Conservation (phyloP, 1,139 yeast genomes). For the Candida tropicalis region DNA sequence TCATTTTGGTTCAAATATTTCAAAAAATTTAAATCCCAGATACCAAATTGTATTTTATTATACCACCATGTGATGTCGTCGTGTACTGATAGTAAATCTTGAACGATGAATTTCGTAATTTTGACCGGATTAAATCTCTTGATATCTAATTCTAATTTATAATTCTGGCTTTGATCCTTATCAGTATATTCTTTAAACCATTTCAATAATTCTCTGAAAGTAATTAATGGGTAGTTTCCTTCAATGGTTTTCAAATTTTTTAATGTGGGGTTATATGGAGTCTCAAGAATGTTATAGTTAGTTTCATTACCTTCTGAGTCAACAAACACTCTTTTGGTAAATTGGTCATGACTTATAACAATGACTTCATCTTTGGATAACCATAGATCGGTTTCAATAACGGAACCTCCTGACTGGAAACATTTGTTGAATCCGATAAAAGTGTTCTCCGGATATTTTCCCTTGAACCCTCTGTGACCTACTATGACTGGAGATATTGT, state of each 20-base stretch:
- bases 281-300: conserved; percentile 42
- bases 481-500: conserved; percentile 31
- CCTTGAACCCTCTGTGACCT: conserved; percentile 59
- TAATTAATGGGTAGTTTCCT: conserved; percentile 62
- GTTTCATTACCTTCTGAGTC: conserved; percentile 41
- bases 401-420: conserved; percentile 64
- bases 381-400: conserved; percentile 86
- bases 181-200: conserved; percentile 55
- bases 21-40: conserved; percentile 76
- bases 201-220: conserved; percentile 57
- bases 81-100: conserved; percentile 49
- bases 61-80: conserved; percentile 67
- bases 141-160: conserved; percentile 75
- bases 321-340: conserved; percentile 63
- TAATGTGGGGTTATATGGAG: conserved; percentile 41
- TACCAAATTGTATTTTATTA: conserved; percentile 68
- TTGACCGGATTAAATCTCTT: conserved; percentile 69
- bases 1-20: conserved; percentile 49
- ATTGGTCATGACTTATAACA: conserved; percentile 75
- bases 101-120: conserved; percentile 55
- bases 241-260: conserved; percentile 55
- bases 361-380: conserved; percentile 70
- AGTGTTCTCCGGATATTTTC: conserved; percentile 78
- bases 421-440: conserved; percentile 73
- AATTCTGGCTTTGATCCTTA: conserved; percentile 17